Evolutionary conservation across 257 asterid species (phyloP).

Genomic region (Linaria vulgaris): DNA sequence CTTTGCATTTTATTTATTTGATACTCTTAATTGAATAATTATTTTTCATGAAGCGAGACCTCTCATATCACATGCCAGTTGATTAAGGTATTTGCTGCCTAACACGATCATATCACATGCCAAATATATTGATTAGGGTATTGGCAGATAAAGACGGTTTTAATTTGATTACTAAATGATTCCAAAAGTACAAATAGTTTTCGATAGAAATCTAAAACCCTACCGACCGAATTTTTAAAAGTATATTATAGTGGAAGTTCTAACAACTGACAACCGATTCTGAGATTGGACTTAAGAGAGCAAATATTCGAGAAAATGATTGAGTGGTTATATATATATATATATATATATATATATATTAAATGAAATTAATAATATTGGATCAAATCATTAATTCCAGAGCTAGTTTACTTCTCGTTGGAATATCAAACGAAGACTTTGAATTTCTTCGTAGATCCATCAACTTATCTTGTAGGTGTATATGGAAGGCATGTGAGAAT

Average conservation of each 20-base stretch:
- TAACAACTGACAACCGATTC: conserved; percentile 31
- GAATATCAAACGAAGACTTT: too few relatives aligned
- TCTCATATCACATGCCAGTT: conserved; percentile 35
- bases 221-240: conserved; percentile 29
- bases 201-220: conserved; percentile 16
- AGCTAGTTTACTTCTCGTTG: too few relatives aligned
- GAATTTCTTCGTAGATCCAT: too few relatives aligned
- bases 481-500: too few relatives aligned
- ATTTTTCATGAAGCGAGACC: conserved; percentile 19
- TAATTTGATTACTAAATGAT: background rate
- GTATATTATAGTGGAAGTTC: background rate
- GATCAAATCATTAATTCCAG: background rate
- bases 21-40: background rate
- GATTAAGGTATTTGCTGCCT: background rate
- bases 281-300: conserved; percentile 10
- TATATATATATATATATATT: too few relatives aligned
- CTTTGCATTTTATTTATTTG: conserved; percentile 11
- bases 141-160: conserved; percentile 23
- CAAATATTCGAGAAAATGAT: conserved; percentile 20
- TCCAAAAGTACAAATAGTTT: background rate
- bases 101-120: conserved; percentile 36
- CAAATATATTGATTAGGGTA: conserved; percentile 24
- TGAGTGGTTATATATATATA: conserved; percentile 14
- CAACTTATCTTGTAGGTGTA: too few relatives aligned
- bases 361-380: background rate